Percentiles rank a stretch among this genome's conserved stretches.
Conservation (phyloP, 257 asterid genomes). For the Lavandula angustifolia region DNA sequence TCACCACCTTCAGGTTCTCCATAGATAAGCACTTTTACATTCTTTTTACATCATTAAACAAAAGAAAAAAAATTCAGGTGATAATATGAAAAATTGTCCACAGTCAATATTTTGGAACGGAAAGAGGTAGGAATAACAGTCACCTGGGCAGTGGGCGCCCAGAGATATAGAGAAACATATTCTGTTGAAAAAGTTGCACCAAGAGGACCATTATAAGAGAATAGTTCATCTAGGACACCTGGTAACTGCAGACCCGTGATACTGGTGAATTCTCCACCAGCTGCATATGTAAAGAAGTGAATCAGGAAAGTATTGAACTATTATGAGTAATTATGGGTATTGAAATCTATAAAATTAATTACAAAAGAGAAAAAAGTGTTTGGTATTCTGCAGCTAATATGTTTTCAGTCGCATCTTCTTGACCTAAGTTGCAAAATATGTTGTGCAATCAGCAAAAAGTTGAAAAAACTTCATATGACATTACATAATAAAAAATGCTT, state of each 20-base stretch:
- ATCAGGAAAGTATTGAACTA: constrained; percentile 22
- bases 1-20: constrained; percentile 49
- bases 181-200: constrained; percentile 66
- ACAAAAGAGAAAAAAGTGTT: not conserved
- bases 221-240: constrained; percentile 86
- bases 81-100: constrained; percentile 21
- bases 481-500: constrained; percentile 1
- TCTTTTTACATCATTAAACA: constrained; percentile 46
- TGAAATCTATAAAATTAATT: not conserved
- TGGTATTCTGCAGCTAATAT: constrained; percentile 2
- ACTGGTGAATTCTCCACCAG: constrained; percentile 54
- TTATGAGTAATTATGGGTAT: not conserved
- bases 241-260: constrained; percentile 91
- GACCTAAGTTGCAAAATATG: not conserved
- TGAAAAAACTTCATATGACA: not conserved
- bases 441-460: not conserved
- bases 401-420: not conserved
- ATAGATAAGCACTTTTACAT: constrained; percentile 60
- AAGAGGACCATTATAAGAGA: constrained; percentile 78
- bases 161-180: constrained; percentile 63
- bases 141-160: constrained; percentile 99
- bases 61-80: constrained; percentile 24
- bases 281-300: constrained; percentile 43
- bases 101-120: constrained; percentile 16
- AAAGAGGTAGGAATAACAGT: constrained; percentile 9